Evolutionary conservation across 208 protist species (phyloP), one percentile per base, ranked within the genome.

Genomic region (Leishmania turanica): DNA sequence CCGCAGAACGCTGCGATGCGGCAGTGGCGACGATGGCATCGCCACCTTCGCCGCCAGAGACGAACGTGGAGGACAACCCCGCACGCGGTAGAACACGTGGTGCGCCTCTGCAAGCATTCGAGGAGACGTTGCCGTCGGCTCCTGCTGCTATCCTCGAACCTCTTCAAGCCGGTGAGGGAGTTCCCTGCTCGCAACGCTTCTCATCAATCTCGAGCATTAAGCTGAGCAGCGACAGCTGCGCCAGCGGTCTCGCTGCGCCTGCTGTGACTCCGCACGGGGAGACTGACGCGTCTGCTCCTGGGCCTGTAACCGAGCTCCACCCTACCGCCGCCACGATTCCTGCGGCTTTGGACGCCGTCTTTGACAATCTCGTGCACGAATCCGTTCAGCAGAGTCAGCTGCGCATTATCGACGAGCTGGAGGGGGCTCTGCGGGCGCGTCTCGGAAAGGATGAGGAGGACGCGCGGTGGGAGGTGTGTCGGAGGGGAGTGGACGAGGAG

Each of bases 381-480:
- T 78, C 77, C 13, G 76, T 85, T 4, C 0, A 65, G 62, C 56
- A 58, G 34, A 54, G 47, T 17, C 81, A 81, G 40, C 27, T 81
- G 56, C 42, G 66, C 58, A 19, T 85, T 3, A 53, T 85, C 19
- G 15, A 5, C 4, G 77, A 64, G n/a, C 62, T 81, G 58, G 71
- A 85, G 51, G 58, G 19, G 27, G 7, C 70, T 5, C 53, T 85
- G 62, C 77, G 76, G 0, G 13, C 8, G 5, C 58, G 69, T 31
- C 47, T 72, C 40, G 27, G 27, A 34, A 17, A 37, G 0, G 76
- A 79, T 47, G 76, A 72, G 49, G 21, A 49, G 64, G 42, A 54
- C 37, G 51, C 49, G 34, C 54, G 54, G 37, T 65, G 54, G 51
- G 73, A n/a, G 49, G 56, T 77, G 37, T 60, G 15, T n/a, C 3